phyloP scores from a whole-genome alignment of 2,329 filamentous ascomycete species.

The Claviceps paspali region DNA sequence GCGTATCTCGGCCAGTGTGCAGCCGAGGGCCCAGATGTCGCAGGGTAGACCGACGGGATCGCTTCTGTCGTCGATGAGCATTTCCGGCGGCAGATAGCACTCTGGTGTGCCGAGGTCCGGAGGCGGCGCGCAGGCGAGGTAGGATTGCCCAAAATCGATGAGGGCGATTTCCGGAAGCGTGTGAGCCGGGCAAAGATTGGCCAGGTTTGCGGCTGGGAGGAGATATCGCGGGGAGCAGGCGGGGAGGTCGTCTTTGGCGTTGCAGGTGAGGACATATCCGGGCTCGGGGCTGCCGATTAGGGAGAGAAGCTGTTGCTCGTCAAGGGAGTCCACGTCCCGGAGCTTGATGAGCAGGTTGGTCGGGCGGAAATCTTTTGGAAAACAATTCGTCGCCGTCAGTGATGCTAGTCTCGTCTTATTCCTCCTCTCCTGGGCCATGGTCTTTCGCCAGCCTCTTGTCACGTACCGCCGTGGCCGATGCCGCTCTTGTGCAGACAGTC shows the following conservation, averaged over 20 bases:
- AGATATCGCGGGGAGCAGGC: constrained; percentile 11
- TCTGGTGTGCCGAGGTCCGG: constrained; percentile 14
- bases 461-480: constrained; percentile 17
- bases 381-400: too few species aligned
- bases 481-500: constrained; percentile 12
- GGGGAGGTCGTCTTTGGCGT: constrained; percentile 4
- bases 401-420: too few species aligned
- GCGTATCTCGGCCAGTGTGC: constrained; percentile 19
- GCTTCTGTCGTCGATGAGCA: constrained; percentile 8
- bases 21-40: constrained; percentile 20
- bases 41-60: constrained; percentile 7
- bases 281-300: constrained; percentile 7
- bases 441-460: too few species aligned
- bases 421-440: too few species aligned
- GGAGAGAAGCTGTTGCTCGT: constrained; percentile 10
- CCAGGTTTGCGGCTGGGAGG: constrained; percentile 8
- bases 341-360: constrained; percentile 14
- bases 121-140: constrained; percentile 5
- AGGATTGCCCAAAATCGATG: constrained; percentile 13
- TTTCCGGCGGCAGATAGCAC: constrained; percentile 13
- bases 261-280: constrained; percentile 3
- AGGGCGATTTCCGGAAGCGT: constrained; percentile 9
- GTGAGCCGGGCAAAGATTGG: background rate
- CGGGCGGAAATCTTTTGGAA: constrained; percentile 14
- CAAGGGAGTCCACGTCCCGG: constrained; percentile 9